These are phyloP conservation scores for Pichia inconspicua DNA, from an alignment of 1,139 yeast species.

Conservation along the genomic window DNA sequence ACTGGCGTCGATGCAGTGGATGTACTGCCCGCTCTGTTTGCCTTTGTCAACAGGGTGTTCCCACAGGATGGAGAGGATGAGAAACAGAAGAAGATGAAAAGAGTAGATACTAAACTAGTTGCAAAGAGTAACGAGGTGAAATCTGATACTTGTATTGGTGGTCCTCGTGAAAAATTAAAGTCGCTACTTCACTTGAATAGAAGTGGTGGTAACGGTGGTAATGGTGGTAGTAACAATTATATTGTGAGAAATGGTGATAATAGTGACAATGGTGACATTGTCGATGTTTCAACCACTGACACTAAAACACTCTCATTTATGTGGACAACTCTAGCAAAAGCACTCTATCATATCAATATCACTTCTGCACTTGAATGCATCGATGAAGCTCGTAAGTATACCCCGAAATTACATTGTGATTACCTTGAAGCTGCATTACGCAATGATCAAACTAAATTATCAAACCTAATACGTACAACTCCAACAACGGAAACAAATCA, in stretches of 20 bases:
- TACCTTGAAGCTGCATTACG: neutral
- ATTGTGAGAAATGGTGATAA: no score
- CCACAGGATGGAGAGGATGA: no score
- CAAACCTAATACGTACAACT: neutral
- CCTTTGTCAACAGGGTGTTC: slow-evolving; percentile 50
- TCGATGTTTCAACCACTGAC: no score
- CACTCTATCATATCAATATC: neutral
- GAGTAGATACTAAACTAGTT: no score
- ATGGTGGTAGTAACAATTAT: no score
- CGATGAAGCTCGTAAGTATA: neutral
- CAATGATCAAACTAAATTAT: neutral
- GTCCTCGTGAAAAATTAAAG: no score
- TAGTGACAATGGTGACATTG: no score
- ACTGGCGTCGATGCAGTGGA: slow-evolving; percentile 55
- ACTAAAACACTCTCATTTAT: neutral
- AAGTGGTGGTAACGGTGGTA: no score
- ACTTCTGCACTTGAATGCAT: neutral
- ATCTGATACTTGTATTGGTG: no score
- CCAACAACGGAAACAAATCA: neutral
- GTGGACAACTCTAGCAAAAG: neutral
- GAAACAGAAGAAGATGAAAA: no score
- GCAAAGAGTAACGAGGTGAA: no score
- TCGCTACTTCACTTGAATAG: no score
- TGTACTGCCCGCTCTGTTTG: slow-evolving; percentile 57
- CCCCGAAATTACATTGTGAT: neutral